Evolutionary conservation across 768 basidiomycete species (phyloP).

Genomic region (Solioccasus polychromus): DNA sequence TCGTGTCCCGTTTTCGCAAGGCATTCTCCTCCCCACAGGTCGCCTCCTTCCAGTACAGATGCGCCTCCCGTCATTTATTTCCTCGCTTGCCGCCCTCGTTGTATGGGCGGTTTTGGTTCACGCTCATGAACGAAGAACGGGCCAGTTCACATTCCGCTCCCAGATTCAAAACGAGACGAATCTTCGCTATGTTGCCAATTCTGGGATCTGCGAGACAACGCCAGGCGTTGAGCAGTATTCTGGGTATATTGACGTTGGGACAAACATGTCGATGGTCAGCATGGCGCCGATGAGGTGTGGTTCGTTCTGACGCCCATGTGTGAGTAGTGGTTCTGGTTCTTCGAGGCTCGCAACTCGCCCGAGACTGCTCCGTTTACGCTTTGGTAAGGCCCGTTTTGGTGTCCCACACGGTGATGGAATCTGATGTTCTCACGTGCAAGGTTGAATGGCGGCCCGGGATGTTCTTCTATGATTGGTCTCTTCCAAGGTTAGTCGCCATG

Average conservation of each 20-base stretch:
- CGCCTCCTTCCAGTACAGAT: conserved; percentile 9
- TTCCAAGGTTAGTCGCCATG: conserved; percentile 48
- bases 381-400: conserved; percentile 38
- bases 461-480: conserved; percentile 62
- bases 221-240: conserved; percentile 57
- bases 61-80: conserved; percentile 6
- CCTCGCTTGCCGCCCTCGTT: not conserved
- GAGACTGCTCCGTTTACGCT: conserved; percentile 65
- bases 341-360: conserved; percentile 57
- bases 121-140: not conserved
- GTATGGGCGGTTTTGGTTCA: not conserved
- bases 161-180: conserved; percentile 21
- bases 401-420: not conserved
- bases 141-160: conserved; percentile 11
- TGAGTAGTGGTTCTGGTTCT: conserved; percentile 71
- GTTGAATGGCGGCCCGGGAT: conserved; percentile 62
- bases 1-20: too few relatives aligned
- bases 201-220: conserved; percentile 65
- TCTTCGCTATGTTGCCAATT: conserved; percentile 52
- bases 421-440: conserved; percentile 24
- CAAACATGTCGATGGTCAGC: conserved; percentile 56
- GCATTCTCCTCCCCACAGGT: not conserved
- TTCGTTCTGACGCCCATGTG: conserved; percentile 1
- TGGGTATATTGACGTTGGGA: conserved; percentile 58
- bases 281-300: not conserved